Evolutionary conservation across 192 early-diverging fungal genomes (phyloP).

Genomic region (Mortierella alpina): DNA sequence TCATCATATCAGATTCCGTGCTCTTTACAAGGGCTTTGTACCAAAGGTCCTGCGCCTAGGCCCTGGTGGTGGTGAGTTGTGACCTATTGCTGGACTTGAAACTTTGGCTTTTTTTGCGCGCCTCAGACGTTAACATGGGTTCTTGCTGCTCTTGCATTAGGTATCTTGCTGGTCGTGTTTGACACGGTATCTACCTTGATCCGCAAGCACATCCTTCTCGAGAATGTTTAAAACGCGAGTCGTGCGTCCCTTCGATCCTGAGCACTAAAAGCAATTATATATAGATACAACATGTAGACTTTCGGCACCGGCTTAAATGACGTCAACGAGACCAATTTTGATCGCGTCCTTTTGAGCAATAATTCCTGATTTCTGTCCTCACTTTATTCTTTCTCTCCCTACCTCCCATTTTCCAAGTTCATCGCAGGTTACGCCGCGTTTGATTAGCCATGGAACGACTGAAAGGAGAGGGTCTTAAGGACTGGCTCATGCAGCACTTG

Average conservation of each 20-base stretch:
- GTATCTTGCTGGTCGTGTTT: constrained; percentile 90
- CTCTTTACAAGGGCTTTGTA: constrained; percentile 94
- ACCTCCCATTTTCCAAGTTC: too few relatives aligned
- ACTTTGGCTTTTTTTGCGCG: neutral
- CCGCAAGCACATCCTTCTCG: constrained; percentile 71
- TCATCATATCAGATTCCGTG: constrained; percentile 61
- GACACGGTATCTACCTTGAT: constrained; percentile 88
- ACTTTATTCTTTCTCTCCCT: neutral
- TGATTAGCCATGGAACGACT: constrained; percentile 36
- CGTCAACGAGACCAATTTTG: neutral
- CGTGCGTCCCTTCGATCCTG: neutral
- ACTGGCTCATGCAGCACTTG: constrained; percentile 46
- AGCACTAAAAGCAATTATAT: neutral
- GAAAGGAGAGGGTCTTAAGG: constrained; percentile 41
- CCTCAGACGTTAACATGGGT: neutral
- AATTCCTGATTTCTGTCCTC: neutral
- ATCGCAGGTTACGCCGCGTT: too few relatives aligned
- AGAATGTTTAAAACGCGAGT: constrained; percentile 9
- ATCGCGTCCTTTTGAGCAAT: neutral
- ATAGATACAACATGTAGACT: neutral
- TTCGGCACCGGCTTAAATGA: neutral
- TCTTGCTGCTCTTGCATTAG: constrained; percentile 16
- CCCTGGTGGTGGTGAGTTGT: constrained; percentile 67
- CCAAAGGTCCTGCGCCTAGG: constrained; percentile 96
- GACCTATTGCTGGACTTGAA: neutral